Percentiles rank a stretch among this genome's conserved stretches.
phyloP scores from a whole-genome alignment of 2,329 filamentous ascomycete species.

The Ophiostoma australiae region DNA sequence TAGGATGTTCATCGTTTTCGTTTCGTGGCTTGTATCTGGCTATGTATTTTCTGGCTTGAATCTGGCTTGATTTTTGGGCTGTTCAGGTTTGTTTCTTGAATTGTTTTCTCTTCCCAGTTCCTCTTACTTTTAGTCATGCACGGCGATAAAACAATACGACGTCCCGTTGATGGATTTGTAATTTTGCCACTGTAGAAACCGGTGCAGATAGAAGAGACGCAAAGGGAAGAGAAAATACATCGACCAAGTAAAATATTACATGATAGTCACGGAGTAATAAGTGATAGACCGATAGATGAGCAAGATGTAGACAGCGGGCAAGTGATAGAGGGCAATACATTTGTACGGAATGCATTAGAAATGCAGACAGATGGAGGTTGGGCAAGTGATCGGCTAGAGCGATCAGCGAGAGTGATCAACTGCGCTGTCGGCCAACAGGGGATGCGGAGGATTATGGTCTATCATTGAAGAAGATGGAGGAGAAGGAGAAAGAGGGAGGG shows the following conservation, averaged over 20 bases:
- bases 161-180: not conserved
- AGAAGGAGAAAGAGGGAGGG: not conserved
- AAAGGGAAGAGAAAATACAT: not conserved
- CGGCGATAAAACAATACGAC: not conserved
- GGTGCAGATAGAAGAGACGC: not conserved
- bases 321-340: not conserved
- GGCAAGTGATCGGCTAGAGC: not conserved
- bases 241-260: not conserved
- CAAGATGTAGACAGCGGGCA: not conserved
- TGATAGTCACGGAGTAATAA: constrained; percentile 4
- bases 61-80: not conserved
- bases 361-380: not conserved
- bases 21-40: not conserved
- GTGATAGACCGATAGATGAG: not conserved
- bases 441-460: constrained; percentile 11
- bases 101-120: not conserved
- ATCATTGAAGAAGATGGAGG: not conserved
- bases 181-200: not conserved
- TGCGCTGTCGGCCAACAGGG: not conserved
- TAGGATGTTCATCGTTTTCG: not conserved
- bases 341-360: too few relatives aligned
- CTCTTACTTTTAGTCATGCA: not conserved
- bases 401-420: not conserved
- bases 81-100: not conserved
- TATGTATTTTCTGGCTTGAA: not conserved